Base-by-base conservation (phyloP, 371 early-diverging fungal species). In the Thermomucor indicae-seudaticae region DNA sequence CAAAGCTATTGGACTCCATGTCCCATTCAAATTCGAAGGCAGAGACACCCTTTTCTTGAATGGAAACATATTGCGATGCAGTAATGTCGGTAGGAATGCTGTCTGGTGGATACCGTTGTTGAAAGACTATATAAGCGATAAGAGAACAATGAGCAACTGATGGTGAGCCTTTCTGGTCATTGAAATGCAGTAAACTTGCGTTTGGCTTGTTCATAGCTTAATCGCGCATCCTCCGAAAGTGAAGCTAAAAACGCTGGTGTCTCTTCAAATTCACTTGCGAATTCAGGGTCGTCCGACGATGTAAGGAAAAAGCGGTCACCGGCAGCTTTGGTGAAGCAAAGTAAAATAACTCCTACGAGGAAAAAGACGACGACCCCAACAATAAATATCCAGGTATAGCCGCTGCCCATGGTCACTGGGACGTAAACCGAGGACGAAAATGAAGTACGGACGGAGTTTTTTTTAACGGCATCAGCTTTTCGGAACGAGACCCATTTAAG, bases 11-110 rank as follows among this genome's bases (percentile, higher is more conserved):
- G 5, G 78, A 63, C 35, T 79, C 80, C 59, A 81, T 72, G 30
- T 86, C 81, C 51, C 84, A 78, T 45, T 81, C 87, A 69, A 91
- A 88, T 58, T 89, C 85, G 83, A 90, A 91, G 10, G 91, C 91
- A 8, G 83, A 80, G 1, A 91, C 89, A 37, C 91, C 91, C 61
- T 88, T 88, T 64, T 91, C 91, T 62, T 84, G 85, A 43, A 91
- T 90, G 20, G 79, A 77, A 14, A 81, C 75, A 42, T 76, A 74
- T 47, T 85, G 85, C 20, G 83, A 76, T 23, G 76, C 58, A 2
- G 85, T 84, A 44, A 87, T 81, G 43, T 82, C 81, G n/a, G 85
- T 84, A 14, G 85, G 74, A 16, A 84, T 62, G 49, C 80, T 79
- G 43, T 78, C 75, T 4, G 84, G 83, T 16, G 87, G 85, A 56